Conservation (phyloP, 2,329 filamentous ascomycete species). For the Zymoseptoria pseudotritici region DNA sequence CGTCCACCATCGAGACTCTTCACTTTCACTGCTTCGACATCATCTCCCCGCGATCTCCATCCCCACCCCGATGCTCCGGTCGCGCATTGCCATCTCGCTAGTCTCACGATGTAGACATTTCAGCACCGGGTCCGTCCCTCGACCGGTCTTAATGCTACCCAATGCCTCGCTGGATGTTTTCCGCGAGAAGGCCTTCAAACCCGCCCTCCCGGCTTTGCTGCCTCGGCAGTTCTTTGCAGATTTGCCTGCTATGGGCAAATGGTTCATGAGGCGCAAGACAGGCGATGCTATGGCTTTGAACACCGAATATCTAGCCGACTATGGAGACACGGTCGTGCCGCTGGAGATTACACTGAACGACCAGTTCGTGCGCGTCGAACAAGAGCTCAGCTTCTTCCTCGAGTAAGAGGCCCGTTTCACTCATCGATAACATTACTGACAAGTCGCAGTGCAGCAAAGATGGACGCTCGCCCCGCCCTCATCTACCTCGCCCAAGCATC, state of each 20-base stretch:
- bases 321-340: slow-evolving; percentile 46
- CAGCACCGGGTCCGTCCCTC: slow-evolving; percentile 1
- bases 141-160: slow-evolving; percentile 19
- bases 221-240: slow-evolving; percentile 36
- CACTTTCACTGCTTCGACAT: background rate
- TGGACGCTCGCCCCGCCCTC: slow-evolving; percentile 17
- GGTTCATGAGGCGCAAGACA: slow-evolving; percentile 43
- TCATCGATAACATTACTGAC: background rate
- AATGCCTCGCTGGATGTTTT: slow-evolving; percentile 39
- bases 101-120: slow-evolving; percentile 11
- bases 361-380: slow-evolving; percentile 51
- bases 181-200: slow-evolving; percentile 45
- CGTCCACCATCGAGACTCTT: background rate
- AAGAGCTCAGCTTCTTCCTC: slow-evolving; percentile 58
- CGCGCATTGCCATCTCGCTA: slow-evolving; percentile 3
- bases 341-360: slow-evolving; percentile 49
- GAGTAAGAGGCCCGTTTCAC: slow-evolving; percentile 29
- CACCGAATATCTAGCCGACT: slow-evolving; percentile 38
- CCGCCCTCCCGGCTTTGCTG: slow-evolving; percentile 48
- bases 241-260: slow-evolving; percentile 50
- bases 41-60: background rate
- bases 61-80: slow-evolving; percentile 11
- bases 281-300: slow-evolving; percentile 21
- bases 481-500: slow-evolving; percentile 83
- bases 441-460: background rate